Evolutionary conservation across 305 asterid species (phyloP).

Genomic region (Fraxinus floribunda): DNA sequence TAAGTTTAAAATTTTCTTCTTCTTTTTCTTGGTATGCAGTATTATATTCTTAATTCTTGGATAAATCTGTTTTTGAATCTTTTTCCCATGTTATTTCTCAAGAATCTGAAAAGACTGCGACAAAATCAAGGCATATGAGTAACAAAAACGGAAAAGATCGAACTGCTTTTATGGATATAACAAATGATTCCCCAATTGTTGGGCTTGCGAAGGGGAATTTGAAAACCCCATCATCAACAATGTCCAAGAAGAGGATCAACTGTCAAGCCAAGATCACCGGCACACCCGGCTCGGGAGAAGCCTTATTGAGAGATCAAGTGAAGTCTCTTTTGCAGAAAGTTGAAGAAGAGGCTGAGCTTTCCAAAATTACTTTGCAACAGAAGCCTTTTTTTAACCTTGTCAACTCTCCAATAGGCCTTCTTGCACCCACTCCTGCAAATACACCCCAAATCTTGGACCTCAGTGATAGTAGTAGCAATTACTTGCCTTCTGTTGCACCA

Average conservation of each 20-base stretch:
- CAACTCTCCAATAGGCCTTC: constrained; percentile 51
- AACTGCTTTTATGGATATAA: constrained; percentile 68
- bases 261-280: constrained; percentile 22
- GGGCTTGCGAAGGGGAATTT: constrained; percentile 74
- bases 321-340: constrained; percentile 76
- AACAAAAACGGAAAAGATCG: constrained; percentile 49
- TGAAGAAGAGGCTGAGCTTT: constrained; percentile 69
- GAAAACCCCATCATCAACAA: constrained; percentile 74
- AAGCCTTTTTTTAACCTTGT: constrained; percentile 45
- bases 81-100: constrained; percentile 40
- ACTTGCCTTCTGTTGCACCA: constrained; percentile 31
- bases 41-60: neutral
- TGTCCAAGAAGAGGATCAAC: constrained; percentile 56
- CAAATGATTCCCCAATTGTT: constrained; percentile 89
- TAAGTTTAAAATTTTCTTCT: neutral
- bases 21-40: constrained; percentile 4
- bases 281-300: constrained; percentile 93
- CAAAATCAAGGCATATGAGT: constrained; percentile 45
- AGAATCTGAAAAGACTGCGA: constrained; percentile 39
- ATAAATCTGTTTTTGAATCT: neutral
- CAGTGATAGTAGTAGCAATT: neutral
- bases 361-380: constrained; percentile 40
- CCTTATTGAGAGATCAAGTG: constrained; percentile 85
- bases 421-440: constrained; percentile 84
- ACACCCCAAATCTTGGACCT: constrained; percentile 55